phyloP scores from a whole-genome alignment of 2,329 filamentous ascomycete genomes.

The Fusarium sp. region DNA sequence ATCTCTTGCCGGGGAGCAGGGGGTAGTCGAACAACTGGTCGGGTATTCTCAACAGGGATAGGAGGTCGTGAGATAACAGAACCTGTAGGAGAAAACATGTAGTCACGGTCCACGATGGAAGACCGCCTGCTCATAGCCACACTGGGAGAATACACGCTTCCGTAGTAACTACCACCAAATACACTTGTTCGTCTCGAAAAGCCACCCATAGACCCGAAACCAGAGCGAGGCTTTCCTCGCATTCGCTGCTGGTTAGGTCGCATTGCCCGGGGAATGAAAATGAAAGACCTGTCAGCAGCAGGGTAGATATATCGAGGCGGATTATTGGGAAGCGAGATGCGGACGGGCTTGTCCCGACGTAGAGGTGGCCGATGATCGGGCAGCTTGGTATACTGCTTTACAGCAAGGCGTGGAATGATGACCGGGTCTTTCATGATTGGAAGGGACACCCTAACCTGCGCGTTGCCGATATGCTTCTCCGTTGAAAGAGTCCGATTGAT shows the following conservation, averaged over 20 bases:
- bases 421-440: constrained; percentile 79
- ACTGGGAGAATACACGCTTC: constrained; percentile 87
- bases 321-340: constrained; percentile 86
- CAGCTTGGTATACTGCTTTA: constrained; percentile 92
- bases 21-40: constrained; percentile 86
- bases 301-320: constrained; percentile 91
- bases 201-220: constrained; percentile 73
- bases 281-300: constrained; percentile 89
- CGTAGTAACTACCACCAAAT: constrained; percentile 75
- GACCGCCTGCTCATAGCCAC: constrained; percentile 89
- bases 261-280: constrained; percentile 95
- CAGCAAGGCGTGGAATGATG: constrained; percentile 78
- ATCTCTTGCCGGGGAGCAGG: constrained; percentile 61
- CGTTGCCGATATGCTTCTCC: constrained; percentile 84
- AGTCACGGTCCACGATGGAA: constrained; percentile 76
- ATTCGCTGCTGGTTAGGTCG: constrained; percentile 90
- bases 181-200: constrained; percentile 85
- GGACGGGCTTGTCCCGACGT: constrained; percentile 94
- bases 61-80: constrained; percentile 78
- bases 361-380: constrained; percentile 95
- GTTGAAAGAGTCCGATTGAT: constrained; percentile 85
- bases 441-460: constrained; percentile 84
- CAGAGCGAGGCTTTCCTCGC: constrained; percentile 76
- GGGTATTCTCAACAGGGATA: constrained; percentile 67
- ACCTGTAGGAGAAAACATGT: constrained; percentile 81